A percentile compares a stretch with the other conserved stretches of the same genome.
Evolutionary conservation across 192 early-diverging fungal genomes (phyloP).

Genomic region (Haplosporangium gracile): DNA sequence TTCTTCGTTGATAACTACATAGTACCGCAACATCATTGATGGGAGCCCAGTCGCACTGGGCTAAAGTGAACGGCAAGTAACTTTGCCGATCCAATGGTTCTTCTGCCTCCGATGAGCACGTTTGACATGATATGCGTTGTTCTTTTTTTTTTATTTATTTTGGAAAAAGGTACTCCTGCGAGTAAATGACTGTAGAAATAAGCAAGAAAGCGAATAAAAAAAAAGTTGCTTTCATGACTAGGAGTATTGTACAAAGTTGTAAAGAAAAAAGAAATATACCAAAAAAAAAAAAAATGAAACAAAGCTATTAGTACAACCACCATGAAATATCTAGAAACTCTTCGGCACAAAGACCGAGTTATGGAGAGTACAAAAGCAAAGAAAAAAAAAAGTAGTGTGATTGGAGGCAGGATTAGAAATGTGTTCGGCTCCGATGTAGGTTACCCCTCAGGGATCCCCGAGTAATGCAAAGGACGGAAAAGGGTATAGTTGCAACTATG

Average conservation of each 20-base stretch:
- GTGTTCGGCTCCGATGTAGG: background rate
- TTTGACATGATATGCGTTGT: background rate
- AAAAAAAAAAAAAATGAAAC: background rate
- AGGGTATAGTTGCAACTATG: background rate
- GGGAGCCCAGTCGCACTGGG: conserved; percentile 71
- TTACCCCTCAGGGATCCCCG: background rate
- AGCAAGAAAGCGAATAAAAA: background rate
- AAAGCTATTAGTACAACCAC: background rate
- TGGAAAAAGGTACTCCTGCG: background rate
- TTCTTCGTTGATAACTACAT: background rate
- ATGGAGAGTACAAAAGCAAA: background rate
- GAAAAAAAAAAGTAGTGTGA: background rate
- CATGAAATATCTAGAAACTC: conserved; percentile 1
- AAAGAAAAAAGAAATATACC: background rate
- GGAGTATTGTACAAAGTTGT: background rate
- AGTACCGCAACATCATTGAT: conserved; percentile 72
- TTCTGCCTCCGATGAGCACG: background rate
- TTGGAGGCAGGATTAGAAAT: background rate
- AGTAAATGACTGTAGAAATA: background rate
- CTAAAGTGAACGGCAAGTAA: conserved; percentile 53
- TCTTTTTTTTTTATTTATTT: background rate
- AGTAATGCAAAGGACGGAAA: background rate
- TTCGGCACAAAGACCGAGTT: background rate
- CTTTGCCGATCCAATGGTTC: background rate
- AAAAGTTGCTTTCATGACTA: background rate